Base-by-base conservation (phyloP, 2,329 filamentous ascomycete genomes). In the Fusarium goolgardi region DNA sequence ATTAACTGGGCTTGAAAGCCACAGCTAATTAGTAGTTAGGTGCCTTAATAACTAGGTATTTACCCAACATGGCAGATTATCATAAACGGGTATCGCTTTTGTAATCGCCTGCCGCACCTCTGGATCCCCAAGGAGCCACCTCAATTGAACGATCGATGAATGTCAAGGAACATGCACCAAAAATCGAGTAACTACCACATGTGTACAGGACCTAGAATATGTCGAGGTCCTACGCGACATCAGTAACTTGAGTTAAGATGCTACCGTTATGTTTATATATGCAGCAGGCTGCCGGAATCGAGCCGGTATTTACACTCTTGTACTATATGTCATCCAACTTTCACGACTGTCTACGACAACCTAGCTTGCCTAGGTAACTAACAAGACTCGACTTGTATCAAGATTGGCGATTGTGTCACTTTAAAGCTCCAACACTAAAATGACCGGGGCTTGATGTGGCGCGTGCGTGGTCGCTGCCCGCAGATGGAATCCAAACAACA, bases 381-480 rank as follows among this genome's bases (percentile, higher is more conserved):
- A n/a, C n/a, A 37, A 52, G 18, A 49, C 35, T 37, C 34, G 20
- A 21, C 29, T 27, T 35, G 34, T 25, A 29, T 34, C 34, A 40
- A 44, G 58, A 55, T 39, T 55, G 62, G 49, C 29, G 35, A 67
- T 21, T 53, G 39, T 59, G 40, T 49, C 45, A 32, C 54, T 50
- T 41, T 20, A 31, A 52, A 55, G 51, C 45, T 49, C 44, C 41
- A 44, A 34, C 50, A 67, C 59, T 64, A 53, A 53, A 55, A 45
- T 20, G 47, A 55, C 60, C 29, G 32, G 55, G 65, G 51, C 49
- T 43, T 35, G 54, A 31, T 41, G 54, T 69, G 65, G 59, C 45
- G 67, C 59, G 59, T 70, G 63, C 49, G 44, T 66, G 60, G 41
- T 69, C 63, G 57, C 66, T 66, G 54, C 46, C 51, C 46, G 51